Evolutionary conservation across 2,329 filamentous ascomycete genomes (phyloP).

Genomic region (Cordyceps cicadae): DNA sequence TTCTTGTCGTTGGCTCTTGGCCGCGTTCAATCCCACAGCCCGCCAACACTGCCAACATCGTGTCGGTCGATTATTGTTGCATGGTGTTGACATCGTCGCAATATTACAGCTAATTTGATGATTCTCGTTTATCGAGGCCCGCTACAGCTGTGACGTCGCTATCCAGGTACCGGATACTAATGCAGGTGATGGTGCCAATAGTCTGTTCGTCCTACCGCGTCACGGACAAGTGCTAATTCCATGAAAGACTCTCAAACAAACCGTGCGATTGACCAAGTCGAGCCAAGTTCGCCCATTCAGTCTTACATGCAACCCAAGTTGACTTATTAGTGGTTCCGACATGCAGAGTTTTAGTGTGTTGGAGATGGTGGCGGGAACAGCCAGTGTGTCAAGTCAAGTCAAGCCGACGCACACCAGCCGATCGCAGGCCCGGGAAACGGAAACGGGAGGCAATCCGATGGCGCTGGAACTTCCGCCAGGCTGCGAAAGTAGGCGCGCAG

Average conservation of each 20-base stretch:
- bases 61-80: too few relatives aligned
- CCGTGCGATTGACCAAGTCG: neutral
- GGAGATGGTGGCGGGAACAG: neutral
- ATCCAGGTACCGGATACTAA: slow-evolving; percentile 4
- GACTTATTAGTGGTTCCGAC: neutral
- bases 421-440: neutral
- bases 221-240: neutral
- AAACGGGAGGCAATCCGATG: too few relatives aligned
- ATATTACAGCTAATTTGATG: neutral
- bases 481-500: neutral
- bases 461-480: too few relatives aligned
- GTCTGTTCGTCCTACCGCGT: neutral
- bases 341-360: neutral
- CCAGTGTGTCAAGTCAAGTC: neutral
- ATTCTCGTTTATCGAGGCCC: neutral
- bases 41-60: neutral
- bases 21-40: neutral
- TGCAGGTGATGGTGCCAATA: slow-evolving; percentile 12
- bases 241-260: neutral
- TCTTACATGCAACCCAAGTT: neutral
- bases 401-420: neutral
- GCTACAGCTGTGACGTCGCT: neutral
- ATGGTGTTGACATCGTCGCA: neutral
- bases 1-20: neutral
- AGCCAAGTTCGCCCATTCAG: neutral